Evolutionary conservation across 2,329 filamentous ascomycete genomes (phyloP).

Genomic region (Talaromyces sp.): DNA sequence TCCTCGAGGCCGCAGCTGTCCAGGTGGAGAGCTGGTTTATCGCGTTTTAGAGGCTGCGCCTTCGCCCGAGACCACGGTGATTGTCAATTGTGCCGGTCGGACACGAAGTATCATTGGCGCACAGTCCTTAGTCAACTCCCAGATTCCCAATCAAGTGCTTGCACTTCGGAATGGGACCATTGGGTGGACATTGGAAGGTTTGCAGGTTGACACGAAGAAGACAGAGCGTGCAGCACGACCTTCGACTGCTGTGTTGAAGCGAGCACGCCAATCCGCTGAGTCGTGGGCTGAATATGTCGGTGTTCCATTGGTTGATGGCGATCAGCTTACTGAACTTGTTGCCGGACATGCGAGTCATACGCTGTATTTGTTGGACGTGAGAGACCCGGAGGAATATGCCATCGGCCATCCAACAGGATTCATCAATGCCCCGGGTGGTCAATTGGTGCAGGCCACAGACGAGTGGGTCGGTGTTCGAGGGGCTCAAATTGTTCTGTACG

Average conservation of each 20-base stretch:
- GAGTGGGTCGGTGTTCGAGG: conserved; percentile 37
- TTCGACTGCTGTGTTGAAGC: conserved; percentile 10
- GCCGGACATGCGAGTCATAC: conserved; percentile 18
- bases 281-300: conserved; percentile 17
- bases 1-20: conserved; percentile 34
- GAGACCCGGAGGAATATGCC: conserved; percentile 33
- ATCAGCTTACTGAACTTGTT: conserved; percentile 12
- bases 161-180: conserved; percentile 36
- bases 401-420: conserved; percentile 29
- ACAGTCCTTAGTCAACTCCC: conserved; percentile 32
- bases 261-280: conserved; percentile 10
- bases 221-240: conserved; percentile 18
- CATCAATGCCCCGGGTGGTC: conserved; percentile 33
- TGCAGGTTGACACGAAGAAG: conserved; percentile 28
- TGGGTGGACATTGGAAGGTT: conserved; percentile 34
- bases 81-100: conserved; percentile 37
- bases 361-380: conserved; percentile 33
- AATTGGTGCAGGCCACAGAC: conserved; percentile 36
- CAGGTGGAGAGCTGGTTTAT: conserved; percentile 34
- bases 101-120: conserved; percentile 36
- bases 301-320: conserved; percentile 3
- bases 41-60: conserved; percentile 33
- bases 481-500: conserved; percentile 32
- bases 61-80: conserved; percentile 28
- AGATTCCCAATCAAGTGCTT: conserved; percentile 30